Evolutionary conservation across 768 basidiomycete genomes (phyloP).

Genomic region (Brasilioporus rufonigricans): DNA sequence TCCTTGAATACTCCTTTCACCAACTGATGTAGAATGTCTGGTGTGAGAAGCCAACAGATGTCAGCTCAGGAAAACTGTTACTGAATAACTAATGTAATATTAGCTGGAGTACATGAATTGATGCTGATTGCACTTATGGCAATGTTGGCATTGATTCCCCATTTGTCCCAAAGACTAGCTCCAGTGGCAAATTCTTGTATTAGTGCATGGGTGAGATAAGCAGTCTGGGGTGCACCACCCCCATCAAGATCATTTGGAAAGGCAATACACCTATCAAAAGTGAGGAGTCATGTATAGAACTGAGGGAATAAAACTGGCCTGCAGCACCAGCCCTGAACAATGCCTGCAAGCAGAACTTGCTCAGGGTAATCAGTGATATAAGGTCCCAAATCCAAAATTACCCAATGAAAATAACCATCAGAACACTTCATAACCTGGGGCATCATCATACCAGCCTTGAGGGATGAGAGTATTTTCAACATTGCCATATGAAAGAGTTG

Average conservation of each 20-base stretch:
- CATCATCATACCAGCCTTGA: not conserved
- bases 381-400: too few relatives aligned
- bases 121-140: too few relatives aligned
- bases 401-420: not conserved
- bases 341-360: too few relatives aligned
- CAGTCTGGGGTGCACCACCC: not conserved
- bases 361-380: too few relatives aligned
- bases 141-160: not conserved
- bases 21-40: too few relatives aligned
- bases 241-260: not conserved
- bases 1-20: too few relatives aligned
- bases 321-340: too few relatives aligned
- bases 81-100: not conserved
- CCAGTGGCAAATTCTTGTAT: not conserved
- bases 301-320: too few relatives aligned
- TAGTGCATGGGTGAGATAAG: not conserved
- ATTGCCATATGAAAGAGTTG: not conserved
- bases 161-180: too few relatives aligned
- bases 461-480: not conserved
- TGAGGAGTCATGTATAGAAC: too few relatives aligned
- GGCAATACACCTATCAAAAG: conserved; percentile 5
- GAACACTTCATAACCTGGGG: not conserved
- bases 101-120: too few relatives aligned
- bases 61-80: not conserved
- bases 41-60: too few relatives aligned